These are phyloP conservation scores for Candolleomyces aberdarensis DNA, from an alignment of 768 basidiomycete genomes.

Conservation along the genomic window DNA sequence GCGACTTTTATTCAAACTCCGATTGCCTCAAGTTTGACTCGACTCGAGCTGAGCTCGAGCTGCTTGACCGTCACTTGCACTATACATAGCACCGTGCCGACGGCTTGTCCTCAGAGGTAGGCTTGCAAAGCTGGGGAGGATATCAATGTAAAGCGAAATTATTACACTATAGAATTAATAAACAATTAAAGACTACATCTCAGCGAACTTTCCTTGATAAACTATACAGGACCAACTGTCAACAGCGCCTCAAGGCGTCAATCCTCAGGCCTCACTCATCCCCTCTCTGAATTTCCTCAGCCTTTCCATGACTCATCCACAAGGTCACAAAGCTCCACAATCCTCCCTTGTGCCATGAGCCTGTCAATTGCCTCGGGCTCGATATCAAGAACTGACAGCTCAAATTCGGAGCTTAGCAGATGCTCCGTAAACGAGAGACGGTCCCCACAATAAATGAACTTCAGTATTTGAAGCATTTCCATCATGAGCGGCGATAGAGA, in stretches of 20 bases:
- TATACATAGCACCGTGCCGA: not conserved
- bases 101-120: not conserved
- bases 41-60: not conserved
- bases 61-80: not conserved
- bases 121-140: not conserved
- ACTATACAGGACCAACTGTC: not conserved
- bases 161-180: not conserved
- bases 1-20: not conserved
- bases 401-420: constrained; percentile 1
- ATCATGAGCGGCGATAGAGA: constrained; percentile 1
- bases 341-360: not conserved
- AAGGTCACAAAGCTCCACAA: not conserved
- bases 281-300: not conserved
- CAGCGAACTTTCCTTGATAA: not conserved
- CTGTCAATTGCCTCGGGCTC: not conserved
- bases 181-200: not conserved
- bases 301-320: constrained; percentile 5
- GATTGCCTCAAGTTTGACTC: not conserved
- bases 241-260: not conserved
- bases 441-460: constrained; percentile 3
- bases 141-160: not conserved
- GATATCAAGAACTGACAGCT: constrained; percentile 7
- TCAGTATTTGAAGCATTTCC: constrained; percentile 8
- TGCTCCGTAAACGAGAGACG: constrained; percentile 2
- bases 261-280: not conserved